phyloP scores from a whole-genome alignment of 2,329 filamentous ascomycete species.

The Cladosporium sp. region DNA sequence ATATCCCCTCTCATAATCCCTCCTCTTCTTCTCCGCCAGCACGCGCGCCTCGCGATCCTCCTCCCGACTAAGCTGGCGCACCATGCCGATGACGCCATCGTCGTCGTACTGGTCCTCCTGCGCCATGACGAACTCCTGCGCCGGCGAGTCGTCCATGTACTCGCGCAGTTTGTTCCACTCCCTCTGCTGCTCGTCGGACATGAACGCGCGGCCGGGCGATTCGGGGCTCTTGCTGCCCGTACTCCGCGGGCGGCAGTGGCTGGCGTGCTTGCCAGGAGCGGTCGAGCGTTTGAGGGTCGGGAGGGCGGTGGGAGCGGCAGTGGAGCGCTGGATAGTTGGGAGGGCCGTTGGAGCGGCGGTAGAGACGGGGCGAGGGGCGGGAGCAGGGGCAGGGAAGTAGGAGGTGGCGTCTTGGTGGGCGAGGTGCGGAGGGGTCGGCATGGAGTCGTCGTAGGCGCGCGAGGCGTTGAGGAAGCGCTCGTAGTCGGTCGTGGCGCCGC shows the following conservation, averaged over 20 bases:
- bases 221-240: not conserved
- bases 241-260: conserved; percentile 1
- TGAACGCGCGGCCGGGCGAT: not conserved
- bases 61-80: conserved; percentile 3
- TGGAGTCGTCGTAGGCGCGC: conserved; percentile 7
- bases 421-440: not conserved
- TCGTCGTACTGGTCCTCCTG: not conserved
- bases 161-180: conserved; percentile 6
- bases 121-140: not conserved
- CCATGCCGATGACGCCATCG: conserved; percentile 7
- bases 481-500: not conserved
- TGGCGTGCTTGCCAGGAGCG: not conserved
- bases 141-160: not conserved
- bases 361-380: not conserved
- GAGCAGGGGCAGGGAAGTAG: not conserved
- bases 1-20: not conserved
- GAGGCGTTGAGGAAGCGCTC: conserved; percentile 8
- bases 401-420: not conserved
- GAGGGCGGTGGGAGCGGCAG: not conserved
- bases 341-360: not conserved
- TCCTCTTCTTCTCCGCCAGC: not conserved
- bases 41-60: not conserved
- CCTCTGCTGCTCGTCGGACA: not conserved
- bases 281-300: not conserved
- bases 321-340: not conserved